Conservation (phyloP, 2,329 filamentous ascomycete species). For the Alternaria rosae region DNA sequence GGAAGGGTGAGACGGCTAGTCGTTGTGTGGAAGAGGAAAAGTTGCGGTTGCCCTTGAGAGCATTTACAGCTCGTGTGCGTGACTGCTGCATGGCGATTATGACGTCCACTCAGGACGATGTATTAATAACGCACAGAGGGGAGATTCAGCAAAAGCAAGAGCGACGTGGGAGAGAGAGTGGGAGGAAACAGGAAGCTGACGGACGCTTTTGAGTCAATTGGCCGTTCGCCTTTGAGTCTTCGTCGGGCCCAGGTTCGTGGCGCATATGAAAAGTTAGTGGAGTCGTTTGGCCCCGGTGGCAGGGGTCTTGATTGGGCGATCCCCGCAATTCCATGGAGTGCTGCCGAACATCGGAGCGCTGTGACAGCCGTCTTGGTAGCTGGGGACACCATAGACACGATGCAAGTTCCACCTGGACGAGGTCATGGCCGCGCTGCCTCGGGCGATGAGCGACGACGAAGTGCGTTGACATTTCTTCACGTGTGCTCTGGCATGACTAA, state of each 20-base stretch:
- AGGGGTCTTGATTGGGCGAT: conserved; percentile 17
- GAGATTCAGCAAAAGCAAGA: conserved; percentile 15
- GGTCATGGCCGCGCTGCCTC: conserved; percentile 41
- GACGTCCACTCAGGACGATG: conserved; percentile 23
- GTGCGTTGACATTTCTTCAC: conserved; percentile 14
- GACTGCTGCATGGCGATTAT: conserved; percentile 45
- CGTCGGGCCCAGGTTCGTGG: conserved; percentile 15
- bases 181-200: neutral
- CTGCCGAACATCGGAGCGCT: conserved; percentile 21
- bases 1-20: conserved; percentile 56
- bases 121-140: conserved; percentile 13
- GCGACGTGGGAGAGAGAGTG: conserved; percentile 6
- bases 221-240: conserved; percentile 14
- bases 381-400: conserved; percentile 1
- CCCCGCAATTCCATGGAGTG: conserved; percentile 11
- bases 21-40: conserved; percentile 54
- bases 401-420: conserved; percentile 20
- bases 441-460: conserved; percentile 43
- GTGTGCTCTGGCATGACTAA: conserved; percentile 5
- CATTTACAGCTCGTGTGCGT: conserved; percentile 45
- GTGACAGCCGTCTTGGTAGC: conserved; percentile 1
- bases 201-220: conserved; percentile 28
- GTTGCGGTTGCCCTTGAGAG: conserved; percentile 50
- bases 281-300: conserved; percentile 8
- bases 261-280: conserved; percentile 21